Base-by-base conservation (phyloP, 768 basidiomycete species). In the Trametes cubensis region DNA sequence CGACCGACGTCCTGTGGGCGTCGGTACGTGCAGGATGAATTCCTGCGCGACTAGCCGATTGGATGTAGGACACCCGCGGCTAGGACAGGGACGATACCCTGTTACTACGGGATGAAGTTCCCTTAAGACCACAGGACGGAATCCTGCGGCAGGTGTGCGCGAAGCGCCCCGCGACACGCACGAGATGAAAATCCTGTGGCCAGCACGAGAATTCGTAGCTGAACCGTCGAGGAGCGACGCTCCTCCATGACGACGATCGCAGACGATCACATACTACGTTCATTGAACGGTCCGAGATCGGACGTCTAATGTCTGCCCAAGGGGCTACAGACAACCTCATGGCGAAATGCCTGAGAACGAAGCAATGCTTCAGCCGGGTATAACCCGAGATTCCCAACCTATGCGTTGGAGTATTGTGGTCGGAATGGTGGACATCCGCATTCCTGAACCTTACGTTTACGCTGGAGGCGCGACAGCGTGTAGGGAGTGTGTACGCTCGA, bases 341-440 rank as follows among this genome's bases (percentile, higher is more conserved):
- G 42, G 42, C 42, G 17, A 6, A 5, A 15, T 5, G 18, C 18
- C 42, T 44, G 42, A 44, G 48, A 17, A 49, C 21, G 51, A 40
- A 53, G 51, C 51, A n/a, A 40, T 23, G 51, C 51, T 53, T 53
- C 51, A 23, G 38, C 51, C 51, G 39, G 51, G 51, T 53, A 30
- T 7, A 18, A n/a, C 56, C 46, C 56, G 46, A 58, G 56, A 48
- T 49, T 58, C 39, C 55, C 55, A 56, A 47, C 46, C 11, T 15
- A 21, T 20, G 47, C 46, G 56, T 58, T 58, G 56, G 56, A n/a
- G 47, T 40, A 28, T 17, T 10, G 25, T 41, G 20, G 46, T 48
- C 34, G 46, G 38, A 58, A 40, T 46, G 47, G 5, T 49, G 47
- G 47, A 34, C 34, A 10, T 34, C 34, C 17, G 20, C 18, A n/a